These are phyloP conservation scores for Platanus orientalis DNA, from an alignment of 164 flowering plant species.

Conservation along the genomic window DNA sequence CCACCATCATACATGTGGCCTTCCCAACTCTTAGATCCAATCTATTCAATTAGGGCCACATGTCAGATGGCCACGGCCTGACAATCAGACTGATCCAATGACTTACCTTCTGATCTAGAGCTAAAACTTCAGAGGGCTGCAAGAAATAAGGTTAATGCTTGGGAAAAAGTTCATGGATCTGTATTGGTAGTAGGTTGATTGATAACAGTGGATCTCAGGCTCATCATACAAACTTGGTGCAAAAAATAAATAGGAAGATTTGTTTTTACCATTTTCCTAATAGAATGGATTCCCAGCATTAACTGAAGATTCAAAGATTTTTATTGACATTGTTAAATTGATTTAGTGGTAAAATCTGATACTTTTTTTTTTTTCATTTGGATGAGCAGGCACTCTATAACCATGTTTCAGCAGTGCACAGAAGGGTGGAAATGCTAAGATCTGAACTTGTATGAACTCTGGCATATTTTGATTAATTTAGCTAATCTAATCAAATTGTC, in stretches of 20 bases:
- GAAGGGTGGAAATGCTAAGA: conserved; percentile 49
- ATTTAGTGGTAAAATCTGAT: neutral
- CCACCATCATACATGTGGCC: neutral
- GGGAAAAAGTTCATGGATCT: no score
- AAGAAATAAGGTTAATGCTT: no score
- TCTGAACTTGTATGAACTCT: conserved; percentile 68
- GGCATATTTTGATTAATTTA: conserved; percentile 2
- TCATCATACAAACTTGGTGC: no score
- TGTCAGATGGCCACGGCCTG: neutral
- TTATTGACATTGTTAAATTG: neutral
- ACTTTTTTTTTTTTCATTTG: conserved; percentile 15
- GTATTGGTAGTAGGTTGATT: neutral
- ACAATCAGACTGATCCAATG: neutral
- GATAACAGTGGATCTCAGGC: neutral
- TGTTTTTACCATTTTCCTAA: neutral
- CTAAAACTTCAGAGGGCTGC: neutral
- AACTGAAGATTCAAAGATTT: neutral
- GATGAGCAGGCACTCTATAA: conserved; percentile 68
- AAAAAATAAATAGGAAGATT: no score
- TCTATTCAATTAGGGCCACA: neutral
- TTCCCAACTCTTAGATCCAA: neutral
- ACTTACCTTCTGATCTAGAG: neutral
- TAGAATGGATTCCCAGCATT: neutral
- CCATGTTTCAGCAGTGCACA: conserved; percentile 55
- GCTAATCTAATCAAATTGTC: neutral